Conservation (phyloP, 129 eudicot genomes). For the Heracleum sosnowskyi region DNA sequence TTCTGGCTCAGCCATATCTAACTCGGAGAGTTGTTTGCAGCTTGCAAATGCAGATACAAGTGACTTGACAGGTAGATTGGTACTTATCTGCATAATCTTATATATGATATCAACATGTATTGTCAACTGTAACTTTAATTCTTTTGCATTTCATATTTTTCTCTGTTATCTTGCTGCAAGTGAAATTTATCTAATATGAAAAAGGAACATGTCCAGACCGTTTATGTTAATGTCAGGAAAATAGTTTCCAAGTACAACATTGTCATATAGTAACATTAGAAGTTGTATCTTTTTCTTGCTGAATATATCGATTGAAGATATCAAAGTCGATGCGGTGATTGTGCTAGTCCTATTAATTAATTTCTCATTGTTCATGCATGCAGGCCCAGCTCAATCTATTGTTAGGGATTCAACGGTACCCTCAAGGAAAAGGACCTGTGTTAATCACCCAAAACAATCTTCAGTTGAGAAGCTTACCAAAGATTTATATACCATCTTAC, state of each 20-base stretch:
- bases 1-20: slow-evolving; percentile 96
- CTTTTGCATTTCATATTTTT: background rate
- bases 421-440: slow-evolving; percentile 86
- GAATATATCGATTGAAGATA: background rate
- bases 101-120: background rate
- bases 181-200: background rate
- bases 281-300: background rate
- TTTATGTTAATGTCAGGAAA: background rate
- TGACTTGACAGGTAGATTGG: slow-evolving; percentile 71
- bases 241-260: background rate
- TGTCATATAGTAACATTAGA: background rate
- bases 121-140: background rate
- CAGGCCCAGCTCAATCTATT: slow-evolving; percentile 81
- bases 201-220: background rate
- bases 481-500: slow-evolving; percentile 77
- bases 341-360: background rate
- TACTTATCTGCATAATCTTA: background rate
- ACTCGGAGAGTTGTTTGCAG: slow-evolving; percentile 86
- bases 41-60: slow-evolving; percentile 80
- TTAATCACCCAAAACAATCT: slow-evolving; percentile 67
- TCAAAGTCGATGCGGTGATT: background rate
- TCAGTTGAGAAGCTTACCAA: slow-evolving; percentile 88
- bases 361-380: slow-evolving; percentile 7
- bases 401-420: slow-evolving; percentile 92
- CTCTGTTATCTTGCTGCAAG: background rate